phyloP scores from a whole-genome alignment of 2,329 filamentous ascomycete species.

The Bipolaris zeicola region DNA sequence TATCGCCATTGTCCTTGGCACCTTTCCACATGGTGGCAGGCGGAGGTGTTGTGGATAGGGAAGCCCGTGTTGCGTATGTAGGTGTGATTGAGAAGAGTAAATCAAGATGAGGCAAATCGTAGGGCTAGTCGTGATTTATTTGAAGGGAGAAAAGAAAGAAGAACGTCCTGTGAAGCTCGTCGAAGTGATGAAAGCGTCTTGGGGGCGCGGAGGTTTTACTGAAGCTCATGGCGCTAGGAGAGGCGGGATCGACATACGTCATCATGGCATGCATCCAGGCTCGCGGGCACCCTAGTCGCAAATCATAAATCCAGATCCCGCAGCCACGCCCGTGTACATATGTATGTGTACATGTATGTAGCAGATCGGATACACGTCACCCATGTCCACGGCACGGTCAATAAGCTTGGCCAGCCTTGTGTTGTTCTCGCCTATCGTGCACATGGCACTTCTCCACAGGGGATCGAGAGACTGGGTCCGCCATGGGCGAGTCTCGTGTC shows the following conservation, averaged over 20 bases:
- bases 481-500: conserved; percentile 2
- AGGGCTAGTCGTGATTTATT: not conserved
- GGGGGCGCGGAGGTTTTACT: conserved; percentile 20
- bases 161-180: conserved; percentile 16
- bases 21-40: conserved; percentile 59
- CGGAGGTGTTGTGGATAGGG: conserved; percentile 21
- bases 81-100: not conserved
- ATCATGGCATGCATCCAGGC: conserved; percentile 14
- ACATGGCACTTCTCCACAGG: conserved; percentile 7
- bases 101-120: not conserved
- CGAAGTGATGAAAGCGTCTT: conserved; percentile 2
- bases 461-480: not conserved
- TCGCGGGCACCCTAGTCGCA: conserved; percentile 13
- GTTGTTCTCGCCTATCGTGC: not conserved
- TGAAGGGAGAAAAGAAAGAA: not conserved
- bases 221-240: conserved; percentile 23
- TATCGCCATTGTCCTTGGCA: conserved; percentile 48
- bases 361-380: conserved; percentile 2
- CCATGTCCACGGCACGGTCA: conserved; percentile 7
- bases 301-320: conserved; percentile 18
- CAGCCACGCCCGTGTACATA: not conserved
- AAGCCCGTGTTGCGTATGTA: conserved; percentile 4
- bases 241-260: conserved; percentile 23
- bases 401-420: conserved; percentile 1
- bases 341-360: not conserved